A percentile compares a stretch with the other conserved stretches of the same genome.
phyloP scores from a whole-genome alignment of 208 protist species.

The Crithidia sp. region DNA sequence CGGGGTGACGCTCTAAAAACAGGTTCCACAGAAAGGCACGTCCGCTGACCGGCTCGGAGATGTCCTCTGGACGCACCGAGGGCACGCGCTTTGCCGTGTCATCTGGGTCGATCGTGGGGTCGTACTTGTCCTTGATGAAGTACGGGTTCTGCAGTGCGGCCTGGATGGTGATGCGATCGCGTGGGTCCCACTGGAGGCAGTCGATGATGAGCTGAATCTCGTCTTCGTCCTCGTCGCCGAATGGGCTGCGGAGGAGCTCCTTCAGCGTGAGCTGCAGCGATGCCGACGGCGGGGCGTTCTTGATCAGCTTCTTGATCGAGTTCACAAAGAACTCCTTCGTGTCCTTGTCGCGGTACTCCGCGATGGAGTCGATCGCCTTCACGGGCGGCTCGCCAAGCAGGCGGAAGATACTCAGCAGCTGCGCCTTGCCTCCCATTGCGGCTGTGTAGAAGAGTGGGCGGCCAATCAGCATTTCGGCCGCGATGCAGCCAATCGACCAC shows the following conservation, averaged over 20 bases:
- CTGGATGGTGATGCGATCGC: conserved; percentile 66
- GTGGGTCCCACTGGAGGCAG: conserved; percentile 78
- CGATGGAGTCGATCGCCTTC: conserved; percentile 81
- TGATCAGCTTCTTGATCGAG: conserved; percentile 41
- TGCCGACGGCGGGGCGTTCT: conserved; percentile 13
- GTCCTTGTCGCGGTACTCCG: conserved; percentile 49
- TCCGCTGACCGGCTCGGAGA: conserved; percentile 62
- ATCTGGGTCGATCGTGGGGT: conserved; percentile 65
- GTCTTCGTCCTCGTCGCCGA: conserved; percentile 73
- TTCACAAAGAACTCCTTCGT: conserved; percentile 51
- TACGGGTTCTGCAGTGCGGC: conserved; percentile 79
- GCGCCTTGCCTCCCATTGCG: conserved; percentile 90
- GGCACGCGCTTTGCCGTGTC: conserved; percentile 56
- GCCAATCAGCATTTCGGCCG: conserved; percentile 88
- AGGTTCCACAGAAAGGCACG: conserved; percentile 82
- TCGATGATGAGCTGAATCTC: conserved; percentile 72
- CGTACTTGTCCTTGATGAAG: conserved; percentile 79
- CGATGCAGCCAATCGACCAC: conserved; percentile 93
- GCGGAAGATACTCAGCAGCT: conserved; percentile 93
- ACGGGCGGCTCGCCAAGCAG: conserved; percentile 79
- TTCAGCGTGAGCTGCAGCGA: conserved; percentile 23
- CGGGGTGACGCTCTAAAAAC: conserved; percentile 76
- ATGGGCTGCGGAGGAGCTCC: conserved; percentile 61
- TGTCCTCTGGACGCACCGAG: conserved; percentile 64
- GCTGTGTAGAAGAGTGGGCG: conserved; percentile 85